Evolutionary conservation across 2,329 filamentous ascomycete species (phyloP).

Genomic region (Dothidotthia symphoricarpi): DNA sequence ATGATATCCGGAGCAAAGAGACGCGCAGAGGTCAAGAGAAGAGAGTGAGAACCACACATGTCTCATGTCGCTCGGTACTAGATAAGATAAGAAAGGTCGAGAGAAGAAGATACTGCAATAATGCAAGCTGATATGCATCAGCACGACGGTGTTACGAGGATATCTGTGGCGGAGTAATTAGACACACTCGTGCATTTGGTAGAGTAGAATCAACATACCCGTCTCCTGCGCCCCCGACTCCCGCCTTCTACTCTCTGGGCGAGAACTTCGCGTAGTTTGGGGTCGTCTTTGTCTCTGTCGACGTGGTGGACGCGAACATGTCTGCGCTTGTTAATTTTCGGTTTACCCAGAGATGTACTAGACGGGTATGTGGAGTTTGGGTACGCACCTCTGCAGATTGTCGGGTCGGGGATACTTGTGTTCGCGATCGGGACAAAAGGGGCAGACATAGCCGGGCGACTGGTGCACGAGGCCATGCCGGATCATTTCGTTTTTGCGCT

Average conservation of each 20-base stretch:
- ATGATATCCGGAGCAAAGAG: too few species aligned
- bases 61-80: too few species aligned
- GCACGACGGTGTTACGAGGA: too few species aligned
- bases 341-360: background rate
- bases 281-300: slow-evolving; percentile 87
- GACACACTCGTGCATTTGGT: too few species aligned
- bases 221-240: slow-evolving; percentile 72
- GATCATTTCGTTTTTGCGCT: slow-evolving; percentile 69
- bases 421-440: slow-evolving; percentile 90
- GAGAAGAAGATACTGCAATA: too few species aligned
- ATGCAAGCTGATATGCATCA: too few species aligned
- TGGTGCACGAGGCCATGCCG: slow-evolving; percentile 86
- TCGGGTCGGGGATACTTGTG: slow-evolving; percentile 94
- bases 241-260: slow-evolving; percentile 82
- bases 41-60: too few species aligned
- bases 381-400: slow-evolving; percentile 81
- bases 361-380: slow-evolving; percentile 4
- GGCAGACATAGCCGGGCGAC: slow-evolving; percentile 92
- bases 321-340: slow-evolving; percentile 47
- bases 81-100: too few species aligned
- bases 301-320: slow-evolving; percentile 91
- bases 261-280: slow-evolving; percentile 75
- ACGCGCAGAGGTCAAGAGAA: too few species aligned
- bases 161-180: too few species aligned
- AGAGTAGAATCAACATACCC: too few species aligned